Percentiles rank a stretch among this genome's conserved stretches.
Evolutionary conservation across 345 rosid genomes (phyloP).

Genomic region (Melastoma malabathricum): DNA sequence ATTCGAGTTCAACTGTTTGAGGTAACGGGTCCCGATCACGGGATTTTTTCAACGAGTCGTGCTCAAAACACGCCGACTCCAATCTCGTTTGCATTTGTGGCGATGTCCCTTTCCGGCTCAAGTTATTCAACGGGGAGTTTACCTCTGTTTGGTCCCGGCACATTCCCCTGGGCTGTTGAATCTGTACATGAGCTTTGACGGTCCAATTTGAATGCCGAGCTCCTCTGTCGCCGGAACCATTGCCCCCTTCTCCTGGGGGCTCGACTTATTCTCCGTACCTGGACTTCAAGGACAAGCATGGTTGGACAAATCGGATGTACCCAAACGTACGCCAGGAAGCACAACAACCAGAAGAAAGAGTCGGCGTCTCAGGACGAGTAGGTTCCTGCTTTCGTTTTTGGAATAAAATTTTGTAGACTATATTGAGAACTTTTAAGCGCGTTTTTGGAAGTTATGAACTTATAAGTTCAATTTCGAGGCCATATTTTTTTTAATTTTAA

Average conservation of each 20-base stretch:
- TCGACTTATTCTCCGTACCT: constrained; percentile 58
- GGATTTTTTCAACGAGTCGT: constrained; percentile 53
- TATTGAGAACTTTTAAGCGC: too few species aligned
- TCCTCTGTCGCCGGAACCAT: constrained; percentile 16
- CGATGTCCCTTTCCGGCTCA: constrained; percentile 43
- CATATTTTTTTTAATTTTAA: too few species aligned
- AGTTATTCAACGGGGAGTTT: constrained; percentile 63
- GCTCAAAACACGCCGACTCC: constrained; percentile 39
- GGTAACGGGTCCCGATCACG: constrained; percentile 26
- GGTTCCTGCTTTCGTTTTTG: neutral
- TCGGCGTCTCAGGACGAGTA: constrained; percentile 6
- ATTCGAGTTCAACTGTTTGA: constrained; percentile 27
- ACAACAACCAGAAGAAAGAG: constrained; percentile 6
- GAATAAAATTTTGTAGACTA: too few species aligned
- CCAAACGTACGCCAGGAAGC: constrained; percentile 6
- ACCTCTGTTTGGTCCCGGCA: constrained; percentile 60
- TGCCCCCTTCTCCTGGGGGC: constrained; percentile 71
- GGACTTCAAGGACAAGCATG: constrained; percentile 73
- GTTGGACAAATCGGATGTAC: too few species aligned
- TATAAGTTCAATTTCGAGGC: too few species aligned
- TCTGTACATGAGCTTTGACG: constrained; percentile 66
- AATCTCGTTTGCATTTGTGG: constrained; percentile 65
- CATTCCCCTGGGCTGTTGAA: constrained; percentile 54
- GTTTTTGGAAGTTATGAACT: too few species aligned
- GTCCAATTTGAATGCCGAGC: constrained; percentile 64